These are phyloP conservation scores for Beauveria medogensis DNA, from an alignment of 2,329 filamentous ascomycete genomes.

Conservation along the genomic window DNA sequence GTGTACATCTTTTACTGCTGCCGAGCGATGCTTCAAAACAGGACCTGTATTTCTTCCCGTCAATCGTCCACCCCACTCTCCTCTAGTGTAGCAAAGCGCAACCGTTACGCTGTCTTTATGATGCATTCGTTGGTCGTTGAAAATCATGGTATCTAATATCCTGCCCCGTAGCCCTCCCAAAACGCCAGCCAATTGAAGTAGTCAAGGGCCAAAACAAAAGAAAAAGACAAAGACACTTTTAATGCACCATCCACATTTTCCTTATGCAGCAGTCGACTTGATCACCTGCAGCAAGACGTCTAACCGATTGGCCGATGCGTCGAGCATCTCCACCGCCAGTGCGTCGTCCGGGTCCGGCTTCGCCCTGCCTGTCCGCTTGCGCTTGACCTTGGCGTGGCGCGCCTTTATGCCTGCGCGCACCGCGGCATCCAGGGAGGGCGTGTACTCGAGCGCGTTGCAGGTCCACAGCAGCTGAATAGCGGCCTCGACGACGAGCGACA, in stretches of 20 bases:
- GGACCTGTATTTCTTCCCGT: background rate
- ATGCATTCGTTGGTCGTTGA: background rate
- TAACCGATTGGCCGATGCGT: constrained; percentile 37
- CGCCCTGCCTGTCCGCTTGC: constrained; percentile 28
- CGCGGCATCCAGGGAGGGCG: constrained; percentile 28
- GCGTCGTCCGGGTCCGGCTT: constrained; percentile 29
- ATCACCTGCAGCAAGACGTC: constrained; percentile 30
- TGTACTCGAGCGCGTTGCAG: constrained; percentile 27
- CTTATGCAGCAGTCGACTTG: constrained; percentile 16
- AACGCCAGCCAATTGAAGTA: background rate
- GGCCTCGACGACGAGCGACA: constrained; percentile 61
- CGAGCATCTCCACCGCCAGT: constrained; percentile 35
- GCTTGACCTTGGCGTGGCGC: constrained; percentile 39
- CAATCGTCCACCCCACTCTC: background rate
- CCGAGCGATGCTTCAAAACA: constrained; percentile 1
- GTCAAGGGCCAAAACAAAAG: background rate
- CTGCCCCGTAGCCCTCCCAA: background rate
- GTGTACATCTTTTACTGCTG: background rate
- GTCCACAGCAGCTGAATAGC: constrained; percentile 47
- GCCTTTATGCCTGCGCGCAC: constrained; percentile 40
- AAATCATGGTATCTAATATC: constrained; percentile 3
- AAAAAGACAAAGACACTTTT: background rate
- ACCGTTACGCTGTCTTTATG: background rate
- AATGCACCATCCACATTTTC: constrained; percentile 8
- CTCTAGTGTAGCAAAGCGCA: background rate